Base-by-base conservation (phyloP, 805 yeast genomes). In the Tetrapisispora nanseiensis region DNA sequence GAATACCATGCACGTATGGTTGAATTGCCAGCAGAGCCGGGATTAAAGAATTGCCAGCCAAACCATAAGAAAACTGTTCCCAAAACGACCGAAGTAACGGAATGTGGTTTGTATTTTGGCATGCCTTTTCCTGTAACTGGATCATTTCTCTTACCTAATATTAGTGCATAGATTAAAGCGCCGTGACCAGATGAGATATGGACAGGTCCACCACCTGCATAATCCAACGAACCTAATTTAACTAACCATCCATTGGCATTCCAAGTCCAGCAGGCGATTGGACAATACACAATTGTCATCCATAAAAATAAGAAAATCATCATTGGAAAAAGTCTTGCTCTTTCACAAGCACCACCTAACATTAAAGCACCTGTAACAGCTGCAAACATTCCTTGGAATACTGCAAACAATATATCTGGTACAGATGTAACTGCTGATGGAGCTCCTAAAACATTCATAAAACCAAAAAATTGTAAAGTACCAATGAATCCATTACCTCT, bases 191-290 rank as follows among this genome's bases (percentile, higher is more conserved):
- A 84, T 54, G 87, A 69, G 69, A 85, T 86, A 69, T 92, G 98
- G 46, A 92, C 97, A 47, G 97, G 96, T 49, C 96, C 96, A 60
- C 97, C 97, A 60, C 98, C 98, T 19, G 98, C 98, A 60, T 85
- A 92, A 69, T 92, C 98, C 47, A 86, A 74, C 29, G 89, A 81
- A 50, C 97, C 97, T 42, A 90, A 71, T 37, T 66, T 65, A 43
- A 72, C 75, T 51, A 90, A 72, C 98, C 97, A 92, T 41, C 98
- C 98, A 44, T 75, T 75, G 21, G 81, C 75, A 64, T 90, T 90
- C 98, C 98, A 92, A 21, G 95, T 84, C 97, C 97, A 90, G 68
- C 82, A 83, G 15, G 97, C 98, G 63, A 83, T 74, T 43, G 97
- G 97, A 65, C 94, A 82, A 74, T 92, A 92, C 35, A 92, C 98